Evolutionary conservation across 768 basidiomycete genomes (phyloP).

Genomic region (Termitomyces sp.): DNA sequence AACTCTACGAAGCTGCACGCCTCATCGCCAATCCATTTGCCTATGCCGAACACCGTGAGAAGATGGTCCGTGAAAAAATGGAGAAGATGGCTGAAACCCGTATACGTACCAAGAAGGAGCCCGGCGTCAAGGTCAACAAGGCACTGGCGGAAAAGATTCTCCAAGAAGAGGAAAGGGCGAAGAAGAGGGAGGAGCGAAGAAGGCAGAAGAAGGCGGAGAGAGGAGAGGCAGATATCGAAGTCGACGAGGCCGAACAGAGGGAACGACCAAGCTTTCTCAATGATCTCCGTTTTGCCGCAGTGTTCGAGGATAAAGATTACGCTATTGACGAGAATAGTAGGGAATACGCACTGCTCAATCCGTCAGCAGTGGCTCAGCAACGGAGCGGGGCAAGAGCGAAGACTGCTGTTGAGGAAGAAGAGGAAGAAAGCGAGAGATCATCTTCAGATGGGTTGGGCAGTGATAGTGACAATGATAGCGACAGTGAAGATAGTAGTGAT

Average conservation of each 20-base stretch:
- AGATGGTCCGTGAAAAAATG: constrained; percentile 81
- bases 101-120: constrained; percentile 78
- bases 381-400: constrained; percentile 39
- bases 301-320: constrained; percentile 92
- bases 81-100: constrained; percentile 92
- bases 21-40: constrained; percentile 96
- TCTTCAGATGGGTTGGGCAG: constrained; percentile 56
- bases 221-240: constrained; percentile 33
- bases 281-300: constrained; percentile 85
- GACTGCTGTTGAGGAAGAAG: constrained; percentile 87
- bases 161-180: constrained; percentile 58
- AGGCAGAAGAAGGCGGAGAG: constrained; percentile 39
- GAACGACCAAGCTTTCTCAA: constrained; percentile 54
- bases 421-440: constrained; percentile 75
- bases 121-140: constrained; percentile 69
- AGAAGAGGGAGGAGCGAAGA: constrained; percentile 53
- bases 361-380: constrained; percentile 67
- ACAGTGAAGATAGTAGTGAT: constrained; percentile 48
- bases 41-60: constrained; percentile 92
- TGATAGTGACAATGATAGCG: constrained; percentile 37
- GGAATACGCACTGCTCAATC: constrained; percentile 92
- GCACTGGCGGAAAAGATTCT: constrained; percentile 83
- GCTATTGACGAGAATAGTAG: constrained; percentile 84
- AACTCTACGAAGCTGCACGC: constrained; percentile 93
- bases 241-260: constrained; percentile 29